Conservation (phyloP, 768 basidiomycete species). For the Rickenella mellea region DNA sequence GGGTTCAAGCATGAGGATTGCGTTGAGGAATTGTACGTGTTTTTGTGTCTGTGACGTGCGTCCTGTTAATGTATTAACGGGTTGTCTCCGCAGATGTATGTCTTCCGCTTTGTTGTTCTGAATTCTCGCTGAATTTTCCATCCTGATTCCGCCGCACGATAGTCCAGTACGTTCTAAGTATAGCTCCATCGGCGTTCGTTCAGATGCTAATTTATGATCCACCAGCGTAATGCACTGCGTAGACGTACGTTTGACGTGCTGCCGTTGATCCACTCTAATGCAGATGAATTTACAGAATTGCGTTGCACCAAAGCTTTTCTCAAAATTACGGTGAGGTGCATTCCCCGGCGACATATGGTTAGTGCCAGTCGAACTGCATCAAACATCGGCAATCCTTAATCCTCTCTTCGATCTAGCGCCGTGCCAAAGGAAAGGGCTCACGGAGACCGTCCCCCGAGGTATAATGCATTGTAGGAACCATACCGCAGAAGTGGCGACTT, state of each 20-base stretch:
- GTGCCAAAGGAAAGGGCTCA: too few relatives aligned
- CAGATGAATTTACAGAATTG: conserved; percentile 23
- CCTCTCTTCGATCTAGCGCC: too few relatives aligned
- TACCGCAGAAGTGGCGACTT: not conserved
- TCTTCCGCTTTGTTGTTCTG: conserved; percentile 1
- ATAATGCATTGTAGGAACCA: too few relatives aligned
- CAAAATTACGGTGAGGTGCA: conserved; percentile 19
- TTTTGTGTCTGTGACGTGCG: not conserved
- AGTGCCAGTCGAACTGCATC: too few relatives aligned
- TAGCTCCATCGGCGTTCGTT: conserved; percentile 1
- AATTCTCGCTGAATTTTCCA: too few relatives aligned
- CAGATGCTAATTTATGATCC: conserved; percentile 6
- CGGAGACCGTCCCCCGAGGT: too few relatives aligned
- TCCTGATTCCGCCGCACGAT: too few relatives aligned
- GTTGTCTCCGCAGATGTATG: conserved; percentile 16
- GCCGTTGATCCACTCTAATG: conserved; percentile 2
- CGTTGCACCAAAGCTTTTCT: conserved; percentile 71
- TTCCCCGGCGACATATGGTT: not conserved
- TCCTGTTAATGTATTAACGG: conserved; percentile 2
- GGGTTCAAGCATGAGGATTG: conserved; percentile 90
- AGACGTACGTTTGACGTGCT: conserved; percentile 26
- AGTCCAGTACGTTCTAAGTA: conserved; percentile 56
- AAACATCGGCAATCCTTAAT: too few relatives aligned
- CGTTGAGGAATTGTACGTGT: conserved; percentile 79
- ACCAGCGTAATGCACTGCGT: conserved; percentile 87